Conservation (phyloP, 2,329 filamentous ascomycete genomes). For the Neopestalotiopsis sp. region DNA sequence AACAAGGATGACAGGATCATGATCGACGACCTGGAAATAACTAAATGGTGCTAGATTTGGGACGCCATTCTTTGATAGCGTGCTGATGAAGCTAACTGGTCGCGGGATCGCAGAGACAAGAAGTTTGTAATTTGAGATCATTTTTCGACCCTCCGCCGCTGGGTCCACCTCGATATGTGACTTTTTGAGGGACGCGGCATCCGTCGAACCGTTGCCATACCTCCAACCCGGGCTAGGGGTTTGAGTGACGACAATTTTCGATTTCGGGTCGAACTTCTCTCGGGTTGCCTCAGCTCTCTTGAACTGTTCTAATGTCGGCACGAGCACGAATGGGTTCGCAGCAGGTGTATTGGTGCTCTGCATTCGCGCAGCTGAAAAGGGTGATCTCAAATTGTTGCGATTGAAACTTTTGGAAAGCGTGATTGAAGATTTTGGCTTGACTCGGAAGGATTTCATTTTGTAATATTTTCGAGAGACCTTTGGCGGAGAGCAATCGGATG, state of each 20-base stretch:
- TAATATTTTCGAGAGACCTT: neutral
- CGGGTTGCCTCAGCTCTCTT: neutral
- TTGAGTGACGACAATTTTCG: neutral
- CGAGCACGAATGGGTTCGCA: constrained; percentile 6
- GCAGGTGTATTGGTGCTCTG: constrained; percentile 3
- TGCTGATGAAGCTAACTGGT: constrained; percentile 12
- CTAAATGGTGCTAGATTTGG: constrained; percentile 25
- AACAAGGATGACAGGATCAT: constrained; percentile 59
- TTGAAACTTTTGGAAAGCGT: neutral
- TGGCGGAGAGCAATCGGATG: neutral
- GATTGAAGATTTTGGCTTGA: neutral
- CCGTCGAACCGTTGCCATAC: constrained; percentile 7
- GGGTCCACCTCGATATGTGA: constrained; percentile 4
- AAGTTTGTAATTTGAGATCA: constrained; percentile 13
- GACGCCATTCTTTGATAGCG: neutral
- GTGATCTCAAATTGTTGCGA: neutral
- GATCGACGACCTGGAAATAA: constrained; percentile 66
- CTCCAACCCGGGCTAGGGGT: neutral
- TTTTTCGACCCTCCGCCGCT: neutral
- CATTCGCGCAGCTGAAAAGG: neutral
- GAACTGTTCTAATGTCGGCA: neutral
- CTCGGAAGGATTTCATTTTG: neutral
- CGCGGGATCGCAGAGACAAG: constrained; percentile 8
- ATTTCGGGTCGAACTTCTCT: neutral
- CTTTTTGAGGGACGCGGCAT: neutral